Percentiles rank a stretch among this genome's conserved stretches.
phyloP scores from a whole-genome alignment of 148 eudicot species.

The Limonium bicolor region DNA sequence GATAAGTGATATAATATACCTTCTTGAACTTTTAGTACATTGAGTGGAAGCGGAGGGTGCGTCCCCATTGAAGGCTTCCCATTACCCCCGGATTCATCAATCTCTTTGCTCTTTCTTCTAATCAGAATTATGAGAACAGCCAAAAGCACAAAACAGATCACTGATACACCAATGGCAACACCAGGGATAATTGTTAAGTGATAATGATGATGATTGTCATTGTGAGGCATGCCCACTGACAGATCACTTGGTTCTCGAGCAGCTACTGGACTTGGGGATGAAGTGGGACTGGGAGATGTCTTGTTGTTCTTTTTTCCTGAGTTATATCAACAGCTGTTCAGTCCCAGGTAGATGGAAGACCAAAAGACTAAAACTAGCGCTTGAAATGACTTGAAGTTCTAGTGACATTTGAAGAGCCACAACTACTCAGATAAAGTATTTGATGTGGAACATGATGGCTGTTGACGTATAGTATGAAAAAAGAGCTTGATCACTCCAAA shows the following conservation, averaged over 20 bases:
- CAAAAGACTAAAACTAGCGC: too few relatives aligned
- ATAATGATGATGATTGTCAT: constrained; percentile 22
- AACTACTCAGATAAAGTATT: too few relatives aligned
- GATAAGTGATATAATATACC: constrained; percentile 22
- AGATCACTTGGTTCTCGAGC: constrained; percentile 57
- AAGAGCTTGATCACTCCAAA: too few relatives aligned
- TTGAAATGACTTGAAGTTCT: too few relatives aligned
- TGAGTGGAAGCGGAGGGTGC: constrained; percentile 16
- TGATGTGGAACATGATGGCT: too few relatives aligned
- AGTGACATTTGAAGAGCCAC: too few relatives aligned
- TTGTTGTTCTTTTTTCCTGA: too few relatives aligned
- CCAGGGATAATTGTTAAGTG: constrained; percentile 46
- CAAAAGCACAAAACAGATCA: constrained; percentile 39
- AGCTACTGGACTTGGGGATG: constrained; percentile 44
- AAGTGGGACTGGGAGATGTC: too few relatives aligned
- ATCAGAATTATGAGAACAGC: constrained; percentile 46
- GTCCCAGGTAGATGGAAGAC: too few relatives aligned
- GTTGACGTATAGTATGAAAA: too few relatives aligned
- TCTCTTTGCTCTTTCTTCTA: constrained; percentile 54
- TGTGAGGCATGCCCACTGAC: constrained; percentile 26
- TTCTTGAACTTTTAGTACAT: constrained; percentile 45
- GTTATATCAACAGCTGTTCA: too few relatives aligned
- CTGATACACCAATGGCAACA: constrained; percentile 57
- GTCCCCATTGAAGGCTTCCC: constrained; percentile 27
- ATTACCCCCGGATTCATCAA: constrained; percentile 30